Evolutionary conservation across 805 yeast genomes (phyloP).

Genomic region (Kodamaea neixiangensis): DNA sequence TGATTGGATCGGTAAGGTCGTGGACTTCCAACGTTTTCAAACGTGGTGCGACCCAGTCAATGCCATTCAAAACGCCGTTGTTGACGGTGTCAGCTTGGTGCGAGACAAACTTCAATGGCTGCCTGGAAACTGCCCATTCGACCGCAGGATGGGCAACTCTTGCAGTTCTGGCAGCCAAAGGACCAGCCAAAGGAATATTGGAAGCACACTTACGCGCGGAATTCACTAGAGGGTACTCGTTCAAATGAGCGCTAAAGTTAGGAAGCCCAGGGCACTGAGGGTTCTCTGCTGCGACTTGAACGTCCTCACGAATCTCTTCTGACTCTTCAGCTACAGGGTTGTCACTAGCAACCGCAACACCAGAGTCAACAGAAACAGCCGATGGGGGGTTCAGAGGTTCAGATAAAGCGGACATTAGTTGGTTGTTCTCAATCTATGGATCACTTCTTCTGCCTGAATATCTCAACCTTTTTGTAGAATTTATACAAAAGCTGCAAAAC

Average conservation of each 20-base stretch:
- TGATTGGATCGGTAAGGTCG: conserved; percentile 47
- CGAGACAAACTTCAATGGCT: conserved; percentile 46
- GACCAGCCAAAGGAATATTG: conserved; percentile 5
- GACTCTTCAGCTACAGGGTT: not conserved
- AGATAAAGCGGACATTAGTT: conserved; percentile 1
- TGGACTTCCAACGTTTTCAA: conserved; percentile 55
- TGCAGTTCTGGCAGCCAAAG: conserved; percentile 5
- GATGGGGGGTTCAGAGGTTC: not conserved
- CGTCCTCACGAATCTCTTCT: not conserved
- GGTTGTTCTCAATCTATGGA: not conserved
- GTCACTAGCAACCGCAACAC: not conserved
- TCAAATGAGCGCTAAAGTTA: conserved; percentile 8
- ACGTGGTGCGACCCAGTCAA: conserved; percentile 48
- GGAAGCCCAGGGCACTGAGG: conserved; percentile 8
- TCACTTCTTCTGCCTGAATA: not conserved
- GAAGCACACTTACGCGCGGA: conserved; percentile 4
- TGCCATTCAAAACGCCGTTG: conserved; percentile 48
- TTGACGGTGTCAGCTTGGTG: conserved; percentile 52
- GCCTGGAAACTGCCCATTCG: conserved; percentile 13
- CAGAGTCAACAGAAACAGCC: conserved; percentile 2
- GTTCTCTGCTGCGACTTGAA: not conserved
- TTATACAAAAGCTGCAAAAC: not conserved
- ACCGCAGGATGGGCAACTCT: conserved; percentile 2
- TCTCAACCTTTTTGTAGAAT: not conserved
- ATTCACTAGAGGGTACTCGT: conserved; percentile 10